Conservation (phyloP, 2,329 filamentous ascomycete species). For the Claviceps maximensis region DNA sequence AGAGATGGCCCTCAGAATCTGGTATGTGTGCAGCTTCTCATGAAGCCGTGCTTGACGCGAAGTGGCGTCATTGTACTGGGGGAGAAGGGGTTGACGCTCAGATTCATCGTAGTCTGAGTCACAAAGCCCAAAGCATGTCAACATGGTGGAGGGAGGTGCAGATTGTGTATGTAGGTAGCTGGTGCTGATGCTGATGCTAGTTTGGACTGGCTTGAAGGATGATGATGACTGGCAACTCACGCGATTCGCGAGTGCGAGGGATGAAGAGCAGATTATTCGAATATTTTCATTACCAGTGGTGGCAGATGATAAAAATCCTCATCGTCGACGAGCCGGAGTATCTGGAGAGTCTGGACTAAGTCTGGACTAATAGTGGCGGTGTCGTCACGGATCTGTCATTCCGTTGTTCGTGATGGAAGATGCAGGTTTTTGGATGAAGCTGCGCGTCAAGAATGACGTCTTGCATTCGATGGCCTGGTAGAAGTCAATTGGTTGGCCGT, state of each 20-base stretch:
- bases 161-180: background rate
- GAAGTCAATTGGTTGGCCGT: too few species aligned
- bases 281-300: background rate
- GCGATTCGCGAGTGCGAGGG: background rate
- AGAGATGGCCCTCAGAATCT: slow-evolving; percentile 72
- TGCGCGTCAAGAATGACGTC: slow-evolving; percentile 2
- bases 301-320: background rate
- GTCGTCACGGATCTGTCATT: slow-evolving; percentile 2
- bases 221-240: background rate
- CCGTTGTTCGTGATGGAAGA: background rate
- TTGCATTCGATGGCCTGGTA: background rate
- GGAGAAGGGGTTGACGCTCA: slow-evolving; percentile 67
- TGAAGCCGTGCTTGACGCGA: slow-evolving; percentile 63
- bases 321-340: background rate
- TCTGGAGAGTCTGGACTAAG: background rate
- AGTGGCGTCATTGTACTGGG: slow-evolving; percentile 74
- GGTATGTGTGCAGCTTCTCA: slow-evolving; percentile 84
- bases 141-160: slow-evolving; percentile 23
- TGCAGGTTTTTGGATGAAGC: background rate
- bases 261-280: background rate
- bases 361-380: background rate
- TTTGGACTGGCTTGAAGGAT: background rate
- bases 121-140: slow-evolving; percentile 52
- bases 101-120: slow-evolving; percentile 27
- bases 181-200: too few species aligned